Conservation (phyloP, 2,329 filamentous ascomycete species). For the Alternaria conjuncta region DNA sequence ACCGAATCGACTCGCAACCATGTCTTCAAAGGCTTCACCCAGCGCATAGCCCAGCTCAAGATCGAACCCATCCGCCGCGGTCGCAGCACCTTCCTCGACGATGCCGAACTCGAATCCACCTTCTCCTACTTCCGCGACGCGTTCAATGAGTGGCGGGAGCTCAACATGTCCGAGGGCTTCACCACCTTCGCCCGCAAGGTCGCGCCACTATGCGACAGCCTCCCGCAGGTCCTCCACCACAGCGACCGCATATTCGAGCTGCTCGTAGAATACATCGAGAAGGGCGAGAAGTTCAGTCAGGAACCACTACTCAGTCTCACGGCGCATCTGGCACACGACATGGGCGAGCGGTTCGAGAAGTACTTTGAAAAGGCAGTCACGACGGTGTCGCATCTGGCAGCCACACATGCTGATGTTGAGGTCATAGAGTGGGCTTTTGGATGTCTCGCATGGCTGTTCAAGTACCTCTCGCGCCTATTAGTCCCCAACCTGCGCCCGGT, state of each 20-base stretch:
- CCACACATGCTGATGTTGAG: slow-evolving; percentile 76
- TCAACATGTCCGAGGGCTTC: slow-evolving; percentile 87
- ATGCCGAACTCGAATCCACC: slow-evolving; percentile 74
- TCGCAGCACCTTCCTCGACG: slow-evolving; percentile 81
- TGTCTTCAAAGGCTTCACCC: slow-evolving; percentile 88
- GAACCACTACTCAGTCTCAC: slow-evolving; percentile 89
- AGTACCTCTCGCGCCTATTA: slow-evolving; percentile 88
- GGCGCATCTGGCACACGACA: slow-evolving; percentile 91
- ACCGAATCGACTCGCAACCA: slow-evolving; percentile 83
- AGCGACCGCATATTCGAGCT: slow-evolving; percentile 82
- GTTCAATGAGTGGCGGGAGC: slow-evolving; percentile 86
- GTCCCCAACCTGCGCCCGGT: slow-evolving; percentile 85
- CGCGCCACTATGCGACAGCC: slow-evolving; percentile 80
- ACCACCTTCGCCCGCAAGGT: slow-evolving; percentile 77
- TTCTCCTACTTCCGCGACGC: slow-evolving; percentile 88
- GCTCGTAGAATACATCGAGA: slow-evolving; percentile 76
- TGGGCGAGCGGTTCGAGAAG: slow-evolving; percentile 86
- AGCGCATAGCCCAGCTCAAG: slow-evolving; percentile 88
- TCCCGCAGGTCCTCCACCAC: slow-evolving; percentile 91
- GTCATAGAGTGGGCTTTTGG: slow-evolving; percentile 99
- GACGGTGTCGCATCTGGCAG: slow-evolving; percentile 78
- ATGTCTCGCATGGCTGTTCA: slow-evolving; percentile 93
- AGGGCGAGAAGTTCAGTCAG: slow-evolving; percentile 77
- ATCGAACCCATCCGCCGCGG: slow-evolving; percentile 92
- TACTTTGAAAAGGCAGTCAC: slow-evolving; percentile 79